Evolutionary conservation across 352 stramenopile genomes (phyloP).

Genomic region (Aphanomyces invadans): DNA sequence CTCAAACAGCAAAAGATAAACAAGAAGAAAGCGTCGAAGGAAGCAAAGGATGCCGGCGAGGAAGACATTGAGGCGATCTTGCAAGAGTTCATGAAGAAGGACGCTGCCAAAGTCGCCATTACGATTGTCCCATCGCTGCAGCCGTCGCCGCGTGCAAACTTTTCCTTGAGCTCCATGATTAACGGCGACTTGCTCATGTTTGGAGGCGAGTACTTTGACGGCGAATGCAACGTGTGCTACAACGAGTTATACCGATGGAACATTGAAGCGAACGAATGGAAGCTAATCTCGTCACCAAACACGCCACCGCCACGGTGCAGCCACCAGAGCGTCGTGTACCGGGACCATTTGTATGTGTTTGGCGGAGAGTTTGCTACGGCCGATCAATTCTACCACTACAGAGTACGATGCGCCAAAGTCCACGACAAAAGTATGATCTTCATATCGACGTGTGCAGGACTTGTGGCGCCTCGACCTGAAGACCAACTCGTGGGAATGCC

Average conservation of each 20-base stretch:
- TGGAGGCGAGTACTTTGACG: slow-evolving; percentile 97
- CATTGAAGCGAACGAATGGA: slow-evolving; percentile 83
- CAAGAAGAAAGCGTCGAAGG: slow-evolving; percentile 27
- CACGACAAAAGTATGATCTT: neutral
- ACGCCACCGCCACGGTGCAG: slow-evolving; percentile 89
- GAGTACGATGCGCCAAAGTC: slow-evolving; percentile 31
- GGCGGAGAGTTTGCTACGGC: slow-evolving; percentile 94
- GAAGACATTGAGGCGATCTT: slow-evolving; percentile 77
- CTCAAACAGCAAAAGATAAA: slow-evolving; percentile 26
- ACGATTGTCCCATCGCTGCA: slow-evolving; percentile 42
- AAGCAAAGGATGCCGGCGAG: slow-evolving; percentile 38
- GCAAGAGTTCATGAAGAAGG: slow-evolving; percentile 71
- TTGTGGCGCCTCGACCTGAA: slow-evolving; percentile 89
- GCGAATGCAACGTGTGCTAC: slow-evolving; percentile 92
- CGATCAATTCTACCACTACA: slow-evolving; percentile 98
- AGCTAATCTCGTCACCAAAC: slow-evolving; percentile 82
- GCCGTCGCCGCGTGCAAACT: slow-evolving; percentile 66
- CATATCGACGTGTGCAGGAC: slow-evolving; percentile 39
- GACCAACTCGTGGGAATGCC: slow-evolving; percentile 90
- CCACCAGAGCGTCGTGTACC: slow-evolving; percentile 91
- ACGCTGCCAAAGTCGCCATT: slow-evolving; percentile 61
- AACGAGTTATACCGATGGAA: slow-evolving; percentile 95
- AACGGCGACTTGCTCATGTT: slow-evolving; percentile 85
- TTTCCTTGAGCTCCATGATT: slow-evolving; percentile 61
- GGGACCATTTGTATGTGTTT: slow-evolving; percentile 95